These are phyloP conservation scores for Hsuehochloa calcarea DNA, from an alignment of 176 grass and related monocot genomes.

Conservation along the genomic window DNA sequence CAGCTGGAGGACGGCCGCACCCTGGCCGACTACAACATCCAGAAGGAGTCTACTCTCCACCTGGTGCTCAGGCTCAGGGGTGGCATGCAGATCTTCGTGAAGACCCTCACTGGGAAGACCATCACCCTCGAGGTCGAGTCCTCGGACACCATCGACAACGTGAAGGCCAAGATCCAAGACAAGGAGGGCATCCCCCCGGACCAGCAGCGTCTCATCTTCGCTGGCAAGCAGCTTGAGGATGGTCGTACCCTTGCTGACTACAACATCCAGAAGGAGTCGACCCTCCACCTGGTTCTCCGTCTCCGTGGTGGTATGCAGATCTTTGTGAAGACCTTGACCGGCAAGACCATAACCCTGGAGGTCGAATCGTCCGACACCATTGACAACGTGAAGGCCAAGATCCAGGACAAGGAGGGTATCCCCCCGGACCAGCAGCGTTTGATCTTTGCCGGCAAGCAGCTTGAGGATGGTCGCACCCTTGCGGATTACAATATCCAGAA, in stretches of 20 bases:
- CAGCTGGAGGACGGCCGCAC: conserved; percentile 62
- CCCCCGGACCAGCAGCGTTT: conserved; percentile 70
- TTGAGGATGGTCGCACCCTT: conserved; percentile 57
- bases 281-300: conserved; percentile 53
- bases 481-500: conserved; percentile 72
- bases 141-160: conserved; percentile 66
- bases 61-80: conserved; percentile 22
- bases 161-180: conserved; percentile 80
- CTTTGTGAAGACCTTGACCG: conserved; percentile 64
- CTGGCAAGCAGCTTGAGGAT: conserved; percentile 66
- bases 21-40: conserved; percentile 53
- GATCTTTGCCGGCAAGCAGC: conserved; percentile 64
- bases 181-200: conserved; percentile 87
- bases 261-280: conserved; percentile 82
- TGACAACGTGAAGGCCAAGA: conserved; percentile 72
- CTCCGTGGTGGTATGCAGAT: conserved; percentile 56
- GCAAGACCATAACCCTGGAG: conserved; percentile 71
- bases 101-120: conserved; percentile 81
- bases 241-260: conserved; percentile 65
- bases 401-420: conserved; percentile 77
- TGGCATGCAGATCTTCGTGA: conserved; percentile 76
- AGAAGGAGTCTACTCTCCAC: conserved; percentile 65
- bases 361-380: conserved; percentile 53
- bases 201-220: conserved; percentile 70
- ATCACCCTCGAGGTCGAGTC: conserved; percentile 73